These are phyloP conservation scores for Talaromyces wortmannii DNA, from an alignment of 495 filamentous ascomycete species.

Conservation along the genomic window DNA sequence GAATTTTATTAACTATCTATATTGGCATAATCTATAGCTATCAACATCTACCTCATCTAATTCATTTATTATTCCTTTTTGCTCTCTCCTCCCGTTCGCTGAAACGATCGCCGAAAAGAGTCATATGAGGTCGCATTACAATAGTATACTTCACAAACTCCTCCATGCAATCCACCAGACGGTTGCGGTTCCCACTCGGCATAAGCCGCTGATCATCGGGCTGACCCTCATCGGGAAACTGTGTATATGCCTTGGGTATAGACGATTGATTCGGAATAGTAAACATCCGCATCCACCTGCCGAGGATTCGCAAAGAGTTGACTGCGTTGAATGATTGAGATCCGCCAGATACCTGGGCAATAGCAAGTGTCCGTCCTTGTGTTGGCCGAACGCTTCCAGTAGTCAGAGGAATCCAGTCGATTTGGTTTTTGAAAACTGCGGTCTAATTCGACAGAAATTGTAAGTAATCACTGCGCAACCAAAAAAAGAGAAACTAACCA, in stretches of 20 bases:
- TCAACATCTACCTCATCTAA: too few relatives aligned
- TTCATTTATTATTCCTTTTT: neutral
- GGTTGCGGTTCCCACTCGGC: constrained; percentile 55
- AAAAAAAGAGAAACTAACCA: constrained; percentile 31
- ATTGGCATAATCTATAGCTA: too few relatives aligned
- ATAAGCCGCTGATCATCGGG: constrained; percentile 49
- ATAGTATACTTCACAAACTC: constrained; percentile 72
- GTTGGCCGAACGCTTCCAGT: constrained; percentile 61
- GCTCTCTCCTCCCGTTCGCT: constrained; percentile 45
- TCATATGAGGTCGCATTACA: constrained; percentile 55
- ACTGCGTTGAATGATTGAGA: constrained; percentile 69
- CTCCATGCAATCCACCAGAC: constrained; percentile 72
- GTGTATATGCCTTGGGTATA: constrained; percentile 58
- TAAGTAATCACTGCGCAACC: constrained; percentile 3
- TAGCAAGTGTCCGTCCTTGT: constrained; percentile 59
- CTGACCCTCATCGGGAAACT: constrained; percentile 49
- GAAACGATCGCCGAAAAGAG: constrained; percentile 58
- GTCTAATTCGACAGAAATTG: constrained; percentile 30
- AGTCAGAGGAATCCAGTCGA: constrained; percentile 65
- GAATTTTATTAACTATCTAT: too few relatives aligned
- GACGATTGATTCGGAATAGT: constrained; percentile 64
- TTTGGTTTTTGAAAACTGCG: constrained; percentile 69
- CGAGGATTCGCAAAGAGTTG: constrained; percentile 63
- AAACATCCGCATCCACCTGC: constrained; percentile 77
- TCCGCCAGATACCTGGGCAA: constrained; percentile 61